Conservation (phyloP, 2,329 filamentous ascomycete species). For the Xylariaceae sp. region DNA sequence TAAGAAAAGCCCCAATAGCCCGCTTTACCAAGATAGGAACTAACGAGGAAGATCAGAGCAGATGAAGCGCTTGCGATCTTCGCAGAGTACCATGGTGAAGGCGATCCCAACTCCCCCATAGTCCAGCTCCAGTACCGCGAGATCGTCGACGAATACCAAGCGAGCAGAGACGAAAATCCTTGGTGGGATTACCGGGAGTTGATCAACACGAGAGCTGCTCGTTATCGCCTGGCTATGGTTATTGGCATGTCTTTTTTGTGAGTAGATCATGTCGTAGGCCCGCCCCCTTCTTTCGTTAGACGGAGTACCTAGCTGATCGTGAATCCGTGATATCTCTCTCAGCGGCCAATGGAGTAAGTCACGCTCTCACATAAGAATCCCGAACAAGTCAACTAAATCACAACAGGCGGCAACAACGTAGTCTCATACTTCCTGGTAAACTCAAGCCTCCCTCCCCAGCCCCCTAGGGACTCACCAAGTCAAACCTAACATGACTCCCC, state of each 20-base stretch:
- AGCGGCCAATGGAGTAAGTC: conserved; percentile 38
- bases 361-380: not conserved
- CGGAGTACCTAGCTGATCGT: not conserved
- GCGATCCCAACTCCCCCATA: conserved; percentile 44
- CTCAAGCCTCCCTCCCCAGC: not conserved
- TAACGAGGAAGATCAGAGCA: conserved; percentile 28
- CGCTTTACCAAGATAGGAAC: not conserved
- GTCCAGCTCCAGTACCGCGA: conserved; percentile 54
- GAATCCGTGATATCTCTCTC: not conserved
- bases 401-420: conserved; percentile 36
- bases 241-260: conserved; percentile 47
- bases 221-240: conserved; percentile 46
- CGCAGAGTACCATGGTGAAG: conserved; percentile 55
- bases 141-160: conserved; percentile 45
- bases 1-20: not conserved
- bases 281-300: not conserved
- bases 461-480: not conserved
- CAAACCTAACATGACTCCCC: not conserved
- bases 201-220: conserved; percentile 41
- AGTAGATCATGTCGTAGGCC: not conserved
- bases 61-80: conserved; percentile 53
- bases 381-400: not conserved
- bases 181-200: conserved; percentile 57
- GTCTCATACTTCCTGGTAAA: conserved; percentile 37
- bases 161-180: conserved; percentile 48